These are phyloP conservation scores for Hyaloperonospora arabidopsidis DNA, from an alignment of 352 stramenopile genomes.

Conservation along the genomic window DNA sequence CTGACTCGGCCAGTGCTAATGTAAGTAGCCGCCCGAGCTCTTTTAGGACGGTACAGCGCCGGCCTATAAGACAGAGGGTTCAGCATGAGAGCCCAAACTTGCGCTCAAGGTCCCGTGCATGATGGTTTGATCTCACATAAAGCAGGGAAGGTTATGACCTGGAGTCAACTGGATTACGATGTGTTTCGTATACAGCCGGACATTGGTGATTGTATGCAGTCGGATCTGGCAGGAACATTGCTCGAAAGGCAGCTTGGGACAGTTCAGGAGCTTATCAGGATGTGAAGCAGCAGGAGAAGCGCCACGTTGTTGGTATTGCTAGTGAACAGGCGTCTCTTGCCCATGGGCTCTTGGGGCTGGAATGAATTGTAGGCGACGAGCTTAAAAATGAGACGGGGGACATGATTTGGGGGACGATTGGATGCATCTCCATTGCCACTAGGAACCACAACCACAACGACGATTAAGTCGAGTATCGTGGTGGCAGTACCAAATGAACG, in stretches of 20 bases:
- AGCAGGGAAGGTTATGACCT: conserved; percentile 3
- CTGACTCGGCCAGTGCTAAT: conserved; percentile 7
- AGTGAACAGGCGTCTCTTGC: conserved; percentile 50
- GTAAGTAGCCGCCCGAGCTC: conserved; percentile 11
- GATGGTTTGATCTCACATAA: conserved; percentile 75
- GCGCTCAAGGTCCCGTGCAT: conserved; percentile 23
- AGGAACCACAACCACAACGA: conserved; percentile 13
- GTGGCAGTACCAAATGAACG: conserved; percentile 64
- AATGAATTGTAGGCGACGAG: conserved; percentile 49
- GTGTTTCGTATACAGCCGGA: not conserved
- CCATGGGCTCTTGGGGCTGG: conserved; percentile 46
- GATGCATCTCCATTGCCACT: conserved; percentile 38
- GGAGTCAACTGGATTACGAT: conserved; percentile 11
- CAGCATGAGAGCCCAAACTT: conserved; percentile 13
- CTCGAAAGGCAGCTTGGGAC: conserved; percentile 46
- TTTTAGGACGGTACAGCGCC: conserved; percentile 13
- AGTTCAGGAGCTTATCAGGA: conserved; percentile 53
- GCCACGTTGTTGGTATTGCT: conserved; percentile 48
- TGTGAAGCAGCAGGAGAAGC: conserved; percentile 42
- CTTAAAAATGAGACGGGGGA: conserved; percentile 69
- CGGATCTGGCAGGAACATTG: too few relatives aligned
- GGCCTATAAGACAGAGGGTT: conserved; percentile 15
- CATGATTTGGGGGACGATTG: conserved; percentile 53
- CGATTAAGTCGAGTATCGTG: conserved; percentile 60
- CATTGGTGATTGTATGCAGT: too few relatives aligned